phyloP scores from a whole-genome alignment of 345 rosid genomes.

The Diplotaxis tenuifolia region DNA sequence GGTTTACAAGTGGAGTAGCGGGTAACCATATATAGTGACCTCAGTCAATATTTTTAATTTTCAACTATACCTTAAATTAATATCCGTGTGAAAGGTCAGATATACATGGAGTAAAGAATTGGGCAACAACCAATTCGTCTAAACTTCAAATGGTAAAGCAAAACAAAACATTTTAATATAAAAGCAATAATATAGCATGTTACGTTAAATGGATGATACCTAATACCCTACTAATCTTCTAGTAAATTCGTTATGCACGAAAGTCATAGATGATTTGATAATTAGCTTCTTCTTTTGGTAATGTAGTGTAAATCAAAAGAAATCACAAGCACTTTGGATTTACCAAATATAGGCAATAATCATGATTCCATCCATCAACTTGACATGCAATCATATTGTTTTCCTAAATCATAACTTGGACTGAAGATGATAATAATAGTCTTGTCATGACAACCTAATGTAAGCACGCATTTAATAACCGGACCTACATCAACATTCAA shows the following conservation, averaged over 20 bases:
- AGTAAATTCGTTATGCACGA: neutral
- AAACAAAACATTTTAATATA: neutral
- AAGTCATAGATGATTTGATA: slow-evolving; percentile 20
- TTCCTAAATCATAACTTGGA: neutral
- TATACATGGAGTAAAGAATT: neutral
- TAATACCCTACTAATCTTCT: neutral
- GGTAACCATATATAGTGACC: neutral
- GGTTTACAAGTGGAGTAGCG: neutral
- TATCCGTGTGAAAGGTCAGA: neutral
- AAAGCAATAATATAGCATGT: neutral
- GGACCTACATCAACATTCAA: neutral
- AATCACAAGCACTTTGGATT: neutral
- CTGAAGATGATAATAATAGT: neutral
- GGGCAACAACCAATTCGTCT: neutral
- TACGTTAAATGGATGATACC: neutral
- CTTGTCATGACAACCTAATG: neutral
- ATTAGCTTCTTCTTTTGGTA: slow-evolving; percentile 20
- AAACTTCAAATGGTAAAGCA: neutral
- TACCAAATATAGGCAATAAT: slow-evolving; percentile 16
- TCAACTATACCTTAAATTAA: neutral
- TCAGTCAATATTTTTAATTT: neutral
- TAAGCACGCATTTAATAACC: neutral
- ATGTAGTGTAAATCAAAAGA: neutral
- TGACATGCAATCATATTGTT: neutral
- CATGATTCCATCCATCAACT: neutral